Evolutionary conservation across 2,329 filamentous ascomycete genomes (phyloP).

Genomic region (Leptographium flavum): DNA sequence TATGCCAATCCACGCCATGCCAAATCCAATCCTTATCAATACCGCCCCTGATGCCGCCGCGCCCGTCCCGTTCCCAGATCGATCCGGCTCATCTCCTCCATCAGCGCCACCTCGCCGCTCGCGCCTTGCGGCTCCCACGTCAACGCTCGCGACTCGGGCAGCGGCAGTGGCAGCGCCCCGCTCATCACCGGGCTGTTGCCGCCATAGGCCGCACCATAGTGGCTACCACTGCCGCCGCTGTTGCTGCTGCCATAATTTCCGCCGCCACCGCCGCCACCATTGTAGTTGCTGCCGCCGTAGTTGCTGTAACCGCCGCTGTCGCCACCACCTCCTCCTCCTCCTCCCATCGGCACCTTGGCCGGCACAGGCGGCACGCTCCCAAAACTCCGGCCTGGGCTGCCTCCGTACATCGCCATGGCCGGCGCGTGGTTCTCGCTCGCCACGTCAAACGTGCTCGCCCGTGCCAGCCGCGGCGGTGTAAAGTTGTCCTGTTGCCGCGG

Average conservation of each 20-base stretch:
- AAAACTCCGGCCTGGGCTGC: constrained; percentile 14
- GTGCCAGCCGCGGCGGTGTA: constrained; percentile 28
- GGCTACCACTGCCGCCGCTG: constrained; percentile 11
- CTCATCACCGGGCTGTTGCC: constrained; percentile 17
- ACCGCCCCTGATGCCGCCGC: constrained; percentile 25
- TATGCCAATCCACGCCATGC: neutral
- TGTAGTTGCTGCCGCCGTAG: neutral
- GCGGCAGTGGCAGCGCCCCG: constrained; percentile 14
- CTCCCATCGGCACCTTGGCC: constrained; percentile 50
- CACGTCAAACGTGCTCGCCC: constrained; percentile 38
- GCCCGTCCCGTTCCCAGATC: constrained; percentile 49
- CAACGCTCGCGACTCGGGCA: neutral
- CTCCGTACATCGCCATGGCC: constrained; percentile 15
- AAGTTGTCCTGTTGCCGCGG: constrained; percentile 33
- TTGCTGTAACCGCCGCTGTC: neutral
- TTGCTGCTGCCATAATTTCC: neutral
- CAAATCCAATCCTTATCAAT: neutral
- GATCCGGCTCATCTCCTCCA: constrained; percentile 57
- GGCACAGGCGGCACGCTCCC: constrained; percentile 43
- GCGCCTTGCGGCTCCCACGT: constrained; percentile 8
- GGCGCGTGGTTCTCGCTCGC: constrained; percentile 35
- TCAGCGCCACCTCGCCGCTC: constrained; percentile 40
- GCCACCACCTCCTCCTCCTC: too few species aligned
- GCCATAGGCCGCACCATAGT: too few species aligned
- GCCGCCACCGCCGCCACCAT: neutral